Evolutionary conservation across 352 stramenopile species (phyloP).

Genomic region (Phytophthora hibernalis): DNA sequence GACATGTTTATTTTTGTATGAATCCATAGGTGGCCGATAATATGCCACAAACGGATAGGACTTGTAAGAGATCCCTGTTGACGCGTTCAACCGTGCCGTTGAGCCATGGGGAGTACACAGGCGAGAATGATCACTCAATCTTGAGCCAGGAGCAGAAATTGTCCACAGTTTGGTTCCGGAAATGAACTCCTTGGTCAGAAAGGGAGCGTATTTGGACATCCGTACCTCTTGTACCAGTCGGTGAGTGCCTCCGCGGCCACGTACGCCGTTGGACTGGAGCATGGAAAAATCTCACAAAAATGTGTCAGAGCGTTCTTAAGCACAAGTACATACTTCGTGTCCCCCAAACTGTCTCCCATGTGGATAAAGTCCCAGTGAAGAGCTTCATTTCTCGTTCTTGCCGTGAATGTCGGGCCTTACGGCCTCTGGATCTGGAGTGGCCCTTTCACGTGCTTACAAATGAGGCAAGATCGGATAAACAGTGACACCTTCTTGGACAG

Average conservation of each 20-base stretch:
- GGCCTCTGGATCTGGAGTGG: not conserved
- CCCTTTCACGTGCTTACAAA: conserved; percentile 5
- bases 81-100: conserved; percentile 6
- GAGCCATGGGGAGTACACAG: not conserved
- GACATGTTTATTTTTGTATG: too few relatives aligned
- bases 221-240: conserved; percentile 4
- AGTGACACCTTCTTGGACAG: conserved; percentile 3
- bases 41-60: too few relatives aligned
- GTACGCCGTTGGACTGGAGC: too few relatives aligned
- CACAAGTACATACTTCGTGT: not conserved
- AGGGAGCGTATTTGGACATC: not conserved
- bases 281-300: conserved; percentile 6
- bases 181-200: conserved; percentile 1
- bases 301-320: conserved; percentile 1
- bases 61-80: conserved; percentile 15
- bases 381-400: conserved; percentile 6
- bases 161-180: too few relatives aligned
- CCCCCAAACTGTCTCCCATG: not conserved
- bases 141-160: conserved; percentile 1
- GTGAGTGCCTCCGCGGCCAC: too few relatives aligned
- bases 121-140: conserved; percentile 11
- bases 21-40: too few relatives aligned
- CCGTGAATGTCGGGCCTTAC: not conserved
- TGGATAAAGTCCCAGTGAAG: too few relatives aligned
- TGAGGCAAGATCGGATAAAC: too few relatives aligned